Base-by-base conservation (phyloP, 371 early-diverging fungal species). In the Batrachochytrium dendrobatidis region DNA sequence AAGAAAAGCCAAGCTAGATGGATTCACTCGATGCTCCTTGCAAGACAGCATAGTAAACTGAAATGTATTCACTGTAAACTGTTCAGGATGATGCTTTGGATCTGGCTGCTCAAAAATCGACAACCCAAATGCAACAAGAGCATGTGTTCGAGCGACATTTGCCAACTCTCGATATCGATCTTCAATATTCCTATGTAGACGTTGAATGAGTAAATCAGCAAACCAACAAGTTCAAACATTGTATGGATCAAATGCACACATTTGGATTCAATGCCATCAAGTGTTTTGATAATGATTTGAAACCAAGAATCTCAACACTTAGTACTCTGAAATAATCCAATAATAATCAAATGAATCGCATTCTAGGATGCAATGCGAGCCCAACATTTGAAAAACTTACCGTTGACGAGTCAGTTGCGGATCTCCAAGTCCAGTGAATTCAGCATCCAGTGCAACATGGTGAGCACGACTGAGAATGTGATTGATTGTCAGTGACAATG, bases 391-490 rank as follows among this genome's bases (percentile, higher is more conserved):
- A 60, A 53, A n/a, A 31, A 45, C 0, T 32, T 24, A 43, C 18
- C 48, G 26, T 26, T 18, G n/a, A n/a, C 2, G 22, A 60, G 54
- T 28, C 18, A 15, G 12, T 64, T 69, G 51, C 51, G 68, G 28
- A 59, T 62, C 61, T 20, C 86, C 84, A 2, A 90, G 78, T 0
- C 94, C 94, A 3, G 91, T 85, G 66, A 95, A 95, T 65, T 95
- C 95, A 1, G 85, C 80, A 70, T 95, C 95, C 33, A 95, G 58
- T 3, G 93, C 82, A 46, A 95, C 75, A 61, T 85, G 89, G 25
- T 74, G 65, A 4, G 88, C 86, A 2, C 60, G 22, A 53, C 46
- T 20, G 34, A 76, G 53, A 58, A 61, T 29, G 55, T 22, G 48
- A 26, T 59, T 34, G 30, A 82, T 74, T 26, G 58, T 56, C 45